These are phyloP conservation scores for Filobasidium wieringae DNA, from an alignment of 768 basidiomycete genomes.

Conservation along the genomic window DNA sequence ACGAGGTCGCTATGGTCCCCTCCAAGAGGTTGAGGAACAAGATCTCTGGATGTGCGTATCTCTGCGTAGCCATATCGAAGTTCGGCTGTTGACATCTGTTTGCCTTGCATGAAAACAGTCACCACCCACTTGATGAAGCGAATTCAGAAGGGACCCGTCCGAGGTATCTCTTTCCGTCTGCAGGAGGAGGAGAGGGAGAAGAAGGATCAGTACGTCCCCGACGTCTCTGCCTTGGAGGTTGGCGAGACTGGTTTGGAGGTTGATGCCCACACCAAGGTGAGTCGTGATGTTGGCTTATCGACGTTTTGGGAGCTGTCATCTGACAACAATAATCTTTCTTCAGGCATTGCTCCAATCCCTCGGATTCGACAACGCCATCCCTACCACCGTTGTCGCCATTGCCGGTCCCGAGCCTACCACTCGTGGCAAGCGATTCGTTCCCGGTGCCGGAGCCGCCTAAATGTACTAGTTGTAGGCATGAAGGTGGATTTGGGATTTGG, in stretches of 20 bases:
- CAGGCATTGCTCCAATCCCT: conserved; percentile 79
- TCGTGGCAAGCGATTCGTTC: conserved; percentile 15
- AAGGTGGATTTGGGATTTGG: no score
- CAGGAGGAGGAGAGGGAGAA: conserved; percentile 99
- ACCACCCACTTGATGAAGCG: conserved; percentile 99
- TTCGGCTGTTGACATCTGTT: not conserved
- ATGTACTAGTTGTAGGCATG: not conserved
- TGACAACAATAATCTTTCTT: not conserved
- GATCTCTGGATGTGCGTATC: conserved; percentile 64
- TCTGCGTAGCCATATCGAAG: not conserved
- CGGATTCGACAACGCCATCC: conserved; percentile 79
- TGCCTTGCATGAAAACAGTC: conserved; percentile 40
- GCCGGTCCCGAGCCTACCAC: conserved; percentile 37
- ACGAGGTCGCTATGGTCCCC: conserved; percentile 60
- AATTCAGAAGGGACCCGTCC: conserved; percentile 94
- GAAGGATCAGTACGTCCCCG: conserved; percentile 94
- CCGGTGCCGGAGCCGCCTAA: conserved; percentile 12
- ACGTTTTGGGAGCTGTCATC: not conserved
- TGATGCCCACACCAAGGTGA: conserved; percentile 85
- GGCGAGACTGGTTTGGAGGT: conserved; percentile 62
- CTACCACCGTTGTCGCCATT: conserved; percentile 58
- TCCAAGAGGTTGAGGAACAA: conserved; percentile 99
- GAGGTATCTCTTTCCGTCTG: conserved; percentile 99
- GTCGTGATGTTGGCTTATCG: conserved; percentile 23
- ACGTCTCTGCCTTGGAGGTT: conserved; percentile 88